Conservation (phyloP, 257 asterid species). For the Jacaranda mimosifolia region DNA sequence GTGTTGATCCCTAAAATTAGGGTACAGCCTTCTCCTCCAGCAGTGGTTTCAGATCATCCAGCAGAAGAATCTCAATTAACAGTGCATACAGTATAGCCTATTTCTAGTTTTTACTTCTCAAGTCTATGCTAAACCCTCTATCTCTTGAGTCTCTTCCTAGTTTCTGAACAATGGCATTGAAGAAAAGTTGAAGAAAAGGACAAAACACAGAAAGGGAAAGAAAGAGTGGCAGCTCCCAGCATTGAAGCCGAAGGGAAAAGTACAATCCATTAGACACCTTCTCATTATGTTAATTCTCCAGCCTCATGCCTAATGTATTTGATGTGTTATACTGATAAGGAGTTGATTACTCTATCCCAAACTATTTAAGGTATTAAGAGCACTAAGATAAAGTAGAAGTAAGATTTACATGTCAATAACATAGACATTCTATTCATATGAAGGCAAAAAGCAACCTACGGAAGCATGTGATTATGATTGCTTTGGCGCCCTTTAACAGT, state of each 20-base stretch:
- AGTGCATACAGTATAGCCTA: neutral
- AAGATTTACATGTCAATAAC: neutral
- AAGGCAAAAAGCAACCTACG: neutral
- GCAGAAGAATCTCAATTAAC: constrained; percentile 11
- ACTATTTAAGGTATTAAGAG: neutral
- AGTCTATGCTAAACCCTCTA: neutral
- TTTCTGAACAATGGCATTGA: constrained; percentile 1
- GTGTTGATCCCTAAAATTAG: neutral
- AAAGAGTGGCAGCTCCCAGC: neutral
- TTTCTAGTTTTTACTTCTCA: neutral
- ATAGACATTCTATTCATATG: neutral
- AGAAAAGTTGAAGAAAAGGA: too few species aligned
- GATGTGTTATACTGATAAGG: neutral
- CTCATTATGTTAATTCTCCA: constrained; percentile 2
- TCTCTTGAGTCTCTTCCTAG: neutral
- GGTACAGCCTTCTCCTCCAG: neutral
- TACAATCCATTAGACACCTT: neutral
- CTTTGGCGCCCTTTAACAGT: neutral
- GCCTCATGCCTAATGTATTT: neutral
- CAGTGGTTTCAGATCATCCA: neutral
- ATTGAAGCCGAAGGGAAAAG: neutral
- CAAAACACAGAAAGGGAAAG: too few species aligned
- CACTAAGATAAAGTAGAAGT: neutral
- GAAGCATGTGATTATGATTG: neutral
- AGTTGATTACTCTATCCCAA: neutral